A percentile compares a stretch with the other conserved stretches of the same genome.
These are phyloP conservation scores for Medicago ruthenica DNA, from an alignment of 306 rosid species.

Conservation along the genomic window DNA sequence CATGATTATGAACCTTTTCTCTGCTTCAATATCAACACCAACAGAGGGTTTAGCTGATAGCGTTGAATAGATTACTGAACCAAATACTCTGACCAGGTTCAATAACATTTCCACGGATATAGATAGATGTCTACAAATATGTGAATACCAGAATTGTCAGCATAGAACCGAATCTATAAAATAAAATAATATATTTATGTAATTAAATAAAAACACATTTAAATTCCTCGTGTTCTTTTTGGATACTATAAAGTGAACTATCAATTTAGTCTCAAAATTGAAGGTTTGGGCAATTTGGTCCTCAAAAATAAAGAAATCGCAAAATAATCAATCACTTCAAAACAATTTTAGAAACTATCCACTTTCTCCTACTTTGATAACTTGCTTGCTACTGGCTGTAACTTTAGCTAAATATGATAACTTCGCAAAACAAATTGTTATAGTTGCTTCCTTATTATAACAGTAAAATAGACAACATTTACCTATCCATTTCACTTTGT, in stretches of 20 bases:
- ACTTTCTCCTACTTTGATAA: no score
- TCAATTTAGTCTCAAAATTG: not conserved
- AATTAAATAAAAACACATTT: not conserved
- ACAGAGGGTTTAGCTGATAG: slow-evolving; percentile 77
- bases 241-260: not conserved
- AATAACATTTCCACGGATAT: slow-evolving; percentile 86
- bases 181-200: not conserved
- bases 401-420: not conserved
- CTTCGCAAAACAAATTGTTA: not conserved
- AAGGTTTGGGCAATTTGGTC: not conserved
- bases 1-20: slow-evolving; percentile 68
- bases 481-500: slow-evolving; percentile 90
- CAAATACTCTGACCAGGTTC: slow-evolving; percentile 85
- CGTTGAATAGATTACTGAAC: slow-evolving; percentile 86
- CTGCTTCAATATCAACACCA: slow-evolving; percentile 98
- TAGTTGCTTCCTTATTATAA: slow-evolving; percentile 7
- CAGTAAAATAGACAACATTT: slow-evolving; percentile 28
- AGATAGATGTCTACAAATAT: slow-evolving; percentile 66
- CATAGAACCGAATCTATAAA: slow-evolving; percentile 24
- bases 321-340: not conserved
- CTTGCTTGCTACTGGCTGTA: not conserved
- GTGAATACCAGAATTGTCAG: slow-evolving; percentile 43
- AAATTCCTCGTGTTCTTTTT: slow-evolving; percentile 7
- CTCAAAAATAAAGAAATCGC: not conserved
- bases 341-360: not conserved